These are phyloP conservation scores for Tuber calosporum DNA, from an alignment of 495 filamentous ascomycete species.

Conservation along the genomic window DNA sequence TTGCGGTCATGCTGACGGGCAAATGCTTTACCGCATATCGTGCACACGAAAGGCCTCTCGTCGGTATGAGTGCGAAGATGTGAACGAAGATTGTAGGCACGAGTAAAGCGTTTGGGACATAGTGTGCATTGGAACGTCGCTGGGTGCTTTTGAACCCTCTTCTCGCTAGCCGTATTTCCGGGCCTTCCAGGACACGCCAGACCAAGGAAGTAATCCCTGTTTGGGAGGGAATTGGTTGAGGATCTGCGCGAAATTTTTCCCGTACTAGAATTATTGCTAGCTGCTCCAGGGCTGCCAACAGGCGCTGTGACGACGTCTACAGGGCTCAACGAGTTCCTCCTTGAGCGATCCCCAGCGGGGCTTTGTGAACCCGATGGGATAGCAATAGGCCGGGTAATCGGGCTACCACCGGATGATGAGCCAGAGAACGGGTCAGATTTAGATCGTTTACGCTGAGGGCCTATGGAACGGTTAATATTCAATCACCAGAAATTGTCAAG, in stretches of 20 bases:
- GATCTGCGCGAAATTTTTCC: conserved; percentile 53
- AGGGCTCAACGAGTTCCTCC: conserved; percentile 46
- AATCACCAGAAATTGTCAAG: conserved; percentile 10
- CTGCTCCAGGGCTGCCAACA: conserved; percentile 49
- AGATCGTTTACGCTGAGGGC: conserved; percentile 56
- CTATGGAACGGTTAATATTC: conserved; percentile 46
- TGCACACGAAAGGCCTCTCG: conserved; percentile 89
- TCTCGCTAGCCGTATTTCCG: conserved; percentile 55
- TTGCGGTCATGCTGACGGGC: conserved; percentile 90
- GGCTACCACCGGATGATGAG: conserved; percentile 43
- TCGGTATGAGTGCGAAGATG: conserved; percentile 89
- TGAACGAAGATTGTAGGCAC: conserved; percentile 84
- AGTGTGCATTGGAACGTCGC: conserved; percentile 81
- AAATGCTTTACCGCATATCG: conserved; percentile 92
- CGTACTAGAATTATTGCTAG: conserved; percentile 63
- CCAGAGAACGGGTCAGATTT: conserved; percentile 65
- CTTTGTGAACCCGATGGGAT: conserved; percentile 43
- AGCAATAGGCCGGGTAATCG: conserved; percentile 44
- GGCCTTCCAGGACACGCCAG: conserved; percentile 82
- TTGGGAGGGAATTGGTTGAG: conserved; percentile 73
- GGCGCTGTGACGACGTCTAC: conserved; percentile 48
- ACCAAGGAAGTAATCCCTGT: conserved; percentile 86
- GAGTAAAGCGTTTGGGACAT: conserved; percentile 80
- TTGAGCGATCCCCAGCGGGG: conserved; percentile 43
- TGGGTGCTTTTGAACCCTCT: conserved; percentile 89